Conservation (phyloP, 2,329 filamentous ascomycete species). For the Cladosporium phlei region DNA sequence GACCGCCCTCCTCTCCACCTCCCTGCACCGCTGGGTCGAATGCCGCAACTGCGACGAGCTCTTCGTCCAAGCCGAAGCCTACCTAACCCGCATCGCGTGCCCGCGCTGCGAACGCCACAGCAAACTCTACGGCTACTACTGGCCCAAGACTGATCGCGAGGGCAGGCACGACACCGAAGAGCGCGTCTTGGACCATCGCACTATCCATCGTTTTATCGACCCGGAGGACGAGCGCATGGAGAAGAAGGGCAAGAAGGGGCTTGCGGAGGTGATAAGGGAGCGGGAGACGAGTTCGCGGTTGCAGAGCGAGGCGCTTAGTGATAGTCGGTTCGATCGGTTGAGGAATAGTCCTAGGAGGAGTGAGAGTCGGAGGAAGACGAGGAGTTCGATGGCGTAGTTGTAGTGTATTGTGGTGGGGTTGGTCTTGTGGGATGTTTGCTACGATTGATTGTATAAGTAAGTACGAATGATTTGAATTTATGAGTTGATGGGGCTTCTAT, state of each 20-base stretch:
- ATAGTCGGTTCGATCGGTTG: conserved; percentile 1
- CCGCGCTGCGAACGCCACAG: conserved; percentile 92
- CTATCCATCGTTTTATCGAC: conserved; percentile 76
- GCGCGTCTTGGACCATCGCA: conserved; percentile 75
- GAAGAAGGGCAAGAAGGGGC: conserved; percentile 30
- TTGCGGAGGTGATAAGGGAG: conserved; percentile 26
- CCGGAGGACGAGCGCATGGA: conserved; percentile 38
- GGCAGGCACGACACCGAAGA: conserved; percentile 67
- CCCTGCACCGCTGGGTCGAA: conserved; percentile 77
- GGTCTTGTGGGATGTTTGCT: too few species aligned
- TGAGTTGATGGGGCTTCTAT: too few species aligned
- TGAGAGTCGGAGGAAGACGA: conserved; percentile 17
- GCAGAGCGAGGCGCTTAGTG: not conserved
- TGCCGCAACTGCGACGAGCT: conserved; percentile 77
- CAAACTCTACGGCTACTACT: conserved; percentile 89
- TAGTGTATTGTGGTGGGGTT: too few species aligned
- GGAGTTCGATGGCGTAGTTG: conserved; percentile 15
- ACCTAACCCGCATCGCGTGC: conserved; percentile 78
- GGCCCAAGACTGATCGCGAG: conserved; percentile 88
- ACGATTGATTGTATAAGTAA: too few species aligned
- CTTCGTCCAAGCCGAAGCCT: conserved; percentile 86
- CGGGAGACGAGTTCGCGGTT: conserved; percentile 17
- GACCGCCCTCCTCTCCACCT: conserved; percentile 66
- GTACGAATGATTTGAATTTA: too few species aligned
- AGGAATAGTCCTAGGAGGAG: conserved; percentile 13